A percentile compares a stretch with the other conserved stretches of the same genome.
phyloP scores from a whole-genome alignment of 2,329 filamentous ascomycete species.

The Scytalidium sp. region DNA sequence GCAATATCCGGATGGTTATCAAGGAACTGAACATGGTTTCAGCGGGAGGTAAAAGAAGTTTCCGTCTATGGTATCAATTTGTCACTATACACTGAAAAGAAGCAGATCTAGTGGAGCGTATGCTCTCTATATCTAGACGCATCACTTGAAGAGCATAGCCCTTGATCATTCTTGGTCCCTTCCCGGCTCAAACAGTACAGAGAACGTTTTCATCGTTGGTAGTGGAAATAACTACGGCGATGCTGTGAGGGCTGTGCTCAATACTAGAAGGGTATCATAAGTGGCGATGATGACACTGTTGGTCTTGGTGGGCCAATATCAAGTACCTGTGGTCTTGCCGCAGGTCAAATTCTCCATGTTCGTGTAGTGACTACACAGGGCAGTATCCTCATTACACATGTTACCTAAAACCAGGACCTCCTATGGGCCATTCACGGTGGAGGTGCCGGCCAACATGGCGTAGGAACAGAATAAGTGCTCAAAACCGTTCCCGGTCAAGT shows the following conservation, averaged over 20 bases:
- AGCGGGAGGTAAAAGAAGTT: constrained; percentile 4
- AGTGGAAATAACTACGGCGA: constrained; percentile 39
- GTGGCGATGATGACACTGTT: constrained; percentile 45
- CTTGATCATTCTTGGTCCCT: constrained; percentile 22
- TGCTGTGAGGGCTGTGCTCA: constrained; percentile 35
- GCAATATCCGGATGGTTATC: constrained; percentile 7
- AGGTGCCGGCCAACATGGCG: constrained; percentile 52
- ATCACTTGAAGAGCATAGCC: constrained; percentile 38
- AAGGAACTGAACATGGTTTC: constrained; percentile 12
- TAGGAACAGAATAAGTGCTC: constrained; percentile 36
- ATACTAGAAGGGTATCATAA: constrained; percentile 42
- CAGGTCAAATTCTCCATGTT: constrained; percentile 56
- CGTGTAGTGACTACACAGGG: constrained; percentile 51
- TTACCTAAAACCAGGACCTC: constrained; percentile 49
- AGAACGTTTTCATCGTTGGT: constrained; percentile 29
- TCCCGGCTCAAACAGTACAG: constrained; percentile 18
- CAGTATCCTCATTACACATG: constrained; percentile 44
- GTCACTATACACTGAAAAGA: too few relatives aligned
- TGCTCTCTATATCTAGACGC: constrained; percentile 44
- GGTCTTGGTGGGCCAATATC: constrained; percentile 39
- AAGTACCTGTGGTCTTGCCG: constrained; percentile 52
- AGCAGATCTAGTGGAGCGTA: constrained; percentile 41
- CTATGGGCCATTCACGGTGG: constrained; percentile 62
- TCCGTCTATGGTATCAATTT: not conserved
- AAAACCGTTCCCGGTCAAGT: constrained; percentile 1